Evolutionary conservation across 2,329 filamentous ascomycete species (phyloP).

Genomic region (Phyllosticta citriasiana): DNA sequence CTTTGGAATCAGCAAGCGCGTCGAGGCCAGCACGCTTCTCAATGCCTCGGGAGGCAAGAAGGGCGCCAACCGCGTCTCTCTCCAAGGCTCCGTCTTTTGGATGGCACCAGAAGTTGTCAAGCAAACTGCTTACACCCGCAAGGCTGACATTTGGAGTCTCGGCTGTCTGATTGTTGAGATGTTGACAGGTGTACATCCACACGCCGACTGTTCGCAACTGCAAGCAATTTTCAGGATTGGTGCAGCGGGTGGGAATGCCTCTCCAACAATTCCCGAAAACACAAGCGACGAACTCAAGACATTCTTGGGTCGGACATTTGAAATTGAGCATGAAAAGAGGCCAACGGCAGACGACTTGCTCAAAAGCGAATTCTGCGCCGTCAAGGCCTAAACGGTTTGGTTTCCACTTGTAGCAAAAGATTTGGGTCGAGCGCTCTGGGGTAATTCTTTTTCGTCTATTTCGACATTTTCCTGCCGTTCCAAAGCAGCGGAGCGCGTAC

Average conservation of each 20-base stretch:
- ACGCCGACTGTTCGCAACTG: slow-evolving; percentile 92
- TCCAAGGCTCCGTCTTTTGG: slow-evolving; percentile 98
- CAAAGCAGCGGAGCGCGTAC: background rate
- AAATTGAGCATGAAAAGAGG: slow-evolving; percentile 86
- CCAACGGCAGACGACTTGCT: slow-evolving; percentile 88
- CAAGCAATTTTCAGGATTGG: slow-evolving; percentile 97
- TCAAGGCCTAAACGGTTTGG: slow-evolving; percentile 41
- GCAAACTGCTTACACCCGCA: slow-evolving; percentile 94
- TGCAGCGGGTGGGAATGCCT: slow-evolving; percentile 65
- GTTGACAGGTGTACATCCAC: slow-evolving; percentile 95
- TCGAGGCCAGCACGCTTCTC: slow-evolving; percentile 81
- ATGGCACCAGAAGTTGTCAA: slow-evolving; percentile 99
- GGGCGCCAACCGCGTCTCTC: slow-evolving; percentile 57
- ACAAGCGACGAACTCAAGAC: slow-evolving; percentile 74
- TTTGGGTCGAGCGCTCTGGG: background rate
- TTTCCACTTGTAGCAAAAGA: background rate
- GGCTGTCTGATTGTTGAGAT: slow-evolving; percentile 97
- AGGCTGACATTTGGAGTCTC: slow-evolving; percentile 97
- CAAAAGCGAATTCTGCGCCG: slow-evolving; percentile 72
- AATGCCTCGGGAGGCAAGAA: slow-evolving; percentile 35
- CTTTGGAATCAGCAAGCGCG: slow-evolving; percentile 97
- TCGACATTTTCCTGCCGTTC: slow-evolving; percentile 1
- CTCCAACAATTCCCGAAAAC: slow-evolving; percentile 78
- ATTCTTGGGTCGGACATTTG: slow-evolving; percentile 84
- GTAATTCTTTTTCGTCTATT: slow-evolving; percentile 1